phyloP scores from a whole-genome alignment of 768 basidiomycete genomes.

The Cystofilobasidium bisporidii region DNA sequence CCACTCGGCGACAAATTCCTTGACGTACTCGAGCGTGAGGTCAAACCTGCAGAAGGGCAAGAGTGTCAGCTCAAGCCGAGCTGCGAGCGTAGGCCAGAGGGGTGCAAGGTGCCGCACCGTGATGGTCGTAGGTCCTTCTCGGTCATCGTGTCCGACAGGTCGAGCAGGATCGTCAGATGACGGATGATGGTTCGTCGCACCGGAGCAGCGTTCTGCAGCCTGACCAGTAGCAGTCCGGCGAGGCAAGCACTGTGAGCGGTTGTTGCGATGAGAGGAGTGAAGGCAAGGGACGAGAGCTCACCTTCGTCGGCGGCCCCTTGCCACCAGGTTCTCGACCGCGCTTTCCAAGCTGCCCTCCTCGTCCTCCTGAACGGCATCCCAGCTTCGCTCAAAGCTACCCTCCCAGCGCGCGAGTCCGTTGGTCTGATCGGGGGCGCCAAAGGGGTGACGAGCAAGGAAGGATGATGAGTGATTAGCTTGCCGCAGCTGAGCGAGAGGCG shows the following conservation, averaged over 20 bases:
- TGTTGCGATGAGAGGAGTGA: constrained; percentile 18
- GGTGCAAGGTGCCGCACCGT: constrained; percentile 29
- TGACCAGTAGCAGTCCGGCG: neutral
- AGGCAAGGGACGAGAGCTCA: constrained; percentile 36
- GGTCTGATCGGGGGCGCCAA: constrained; percentile 5
- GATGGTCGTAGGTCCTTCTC: constrained; percentile 95
- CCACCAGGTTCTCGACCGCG: constrained; percentile 80
- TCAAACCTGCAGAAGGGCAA: constrained; percentile 55
- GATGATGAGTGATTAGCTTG: neutral
- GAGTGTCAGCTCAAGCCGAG: neutral
- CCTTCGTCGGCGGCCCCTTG: constrained; percentile 75
- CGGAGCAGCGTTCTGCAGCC: constrained; percentile 66
- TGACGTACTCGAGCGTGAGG: constrained; percentile 74
- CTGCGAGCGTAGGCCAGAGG: neutral
- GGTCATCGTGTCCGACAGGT: constrained; percentile 82
- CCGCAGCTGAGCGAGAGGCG: neutral
- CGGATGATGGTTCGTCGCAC: constrained; percentile 93
- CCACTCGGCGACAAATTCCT: constrained; percentile 91
- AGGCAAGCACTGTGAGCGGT: constrained; percentile 28
- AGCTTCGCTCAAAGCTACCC: constrained; percentile 82
- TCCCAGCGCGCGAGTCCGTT: constrained; percentile 71
- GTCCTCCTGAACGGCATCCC: constrained; percentile 97
- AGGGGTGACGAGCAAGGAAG: too few relatives aligned
- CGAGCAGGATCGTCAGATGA: constrained; percentile 83
- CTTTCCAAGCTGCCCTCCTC: constrained; percentile 81